Evolutionary conservation across 2,329 filamentous ascomycete genomes (phyloP), one percentile per base, ranked within the genome.

Genomic region (Aureobasidium sp.): DNA sequence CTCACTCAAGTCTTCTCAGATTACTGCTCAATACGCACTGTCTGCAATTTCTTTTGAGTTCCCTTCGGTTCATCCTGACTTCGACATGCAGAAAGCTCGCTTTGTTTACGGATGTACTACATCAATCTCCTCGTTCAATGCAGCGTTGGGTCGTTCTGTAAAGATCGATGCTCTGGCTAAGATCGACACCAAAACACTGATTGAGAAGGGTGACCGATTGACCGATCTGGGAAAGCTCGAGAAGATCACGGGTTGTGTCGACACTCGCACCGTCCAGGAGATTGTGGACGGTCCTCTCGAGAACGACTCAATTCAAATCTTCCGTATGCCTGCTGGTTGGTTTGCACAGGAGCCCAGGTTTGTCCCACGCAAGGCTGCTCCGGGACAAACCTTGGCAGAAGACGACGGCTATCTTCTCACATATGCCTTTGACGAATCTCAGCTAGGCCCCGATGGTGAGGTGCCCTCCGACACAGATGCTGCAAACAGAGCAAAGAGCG

Each of bases 31-130:
- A 66, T 88, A 85, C 76, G 85, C 84, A 0, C 74, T 90, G 0
- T 81, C 84, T 0, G 78, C 83, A 1, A 83, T 89, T 46, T 82
- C 86, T 0, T 86, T 89, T 62, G 87, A 90, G 65, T 89, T 89
- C 57, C 87, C 87, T 0, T 82, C 83, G 0, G 72, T 88, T 0
- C 78, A 81, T 0, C 79, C 83, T 0, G 74, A 78, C 1, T 69
- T 75, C 17, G 79, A 82, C 24, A 89, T 89, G 86, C 74, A 70
- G 2, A 67, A 74, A 10, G 81, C 84, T 20, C 79, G 78, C 1
- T 90, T 84, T 64, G 77, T 89, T 29, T 90, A 89, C 65, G 87
- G 87, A 2, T 89, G 86, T 71, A 86, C 83, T 26, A 85, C 84
- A 0, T 78, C 79, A 34, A 76, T 78, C 0, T 76, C 79, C 0